Conservation (phyloP, 2,329 filamentous ascomycete species). For the Colletotrichum agaves region DNA sequence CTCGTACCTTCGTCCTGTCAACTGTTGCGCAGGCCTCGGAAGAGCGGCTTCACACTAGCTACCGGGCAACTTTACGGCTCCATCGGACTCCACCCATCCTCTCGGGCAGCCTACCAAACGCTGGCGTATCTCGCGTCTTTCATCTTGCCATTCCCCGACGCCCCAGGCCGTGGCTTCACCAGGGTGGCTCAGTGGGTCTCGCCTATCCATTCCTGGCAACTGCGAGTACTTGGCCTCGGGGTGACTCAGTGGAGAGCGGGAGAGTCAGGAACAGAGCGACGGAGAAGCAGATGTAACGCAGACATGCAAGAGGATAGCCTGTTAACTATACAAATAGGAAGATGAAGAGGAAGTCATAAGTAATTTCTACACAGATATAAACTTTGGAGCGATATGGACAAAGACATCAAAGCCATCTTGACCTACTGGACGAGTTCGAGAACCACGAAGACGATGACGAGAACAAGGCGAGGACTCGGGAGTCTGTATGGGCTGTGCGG, state of each 20-base stretch:
- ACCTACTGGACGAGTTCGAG: background rate
- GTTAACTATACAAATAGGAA: background rate
- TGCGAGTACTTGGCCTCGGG: conserved; percentile 4
- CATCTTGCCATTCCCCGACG: background rate
- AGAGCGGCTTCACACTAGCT: conserved; percentile 15
- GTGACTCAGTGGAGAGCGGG: conserved; percentile 18
- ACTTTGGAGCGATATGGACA: background rate
- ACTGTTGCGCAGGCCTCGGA: background rate
- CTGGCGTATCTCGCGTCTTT: conserved; percentile 14
- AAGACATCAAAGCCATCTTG: background rate
- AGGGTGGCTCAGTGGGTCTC: background rate
- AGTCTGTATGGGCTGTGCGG: conserved; percentile 18
- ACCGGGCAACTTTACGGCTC: conserved; percentile 20
- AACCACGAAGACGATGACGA: background rate
- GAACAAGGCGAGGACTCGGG: conserved; percentile 7
- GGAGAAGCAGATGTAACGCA: conserved; percentile 1
- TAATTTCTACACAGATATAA: background rate
- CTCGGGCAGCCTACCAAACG: conserved; percentile 12
- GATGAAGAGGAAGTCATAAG: background rate
- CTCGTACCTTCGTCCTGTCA: background rate
- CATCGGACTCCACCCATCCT: conserved; percentile 23
- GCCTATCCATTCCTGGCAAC: conserved; percentile 18
- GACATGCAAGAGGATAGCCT: background rate
- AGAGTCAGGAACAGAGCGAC: conserved; percentile 13
- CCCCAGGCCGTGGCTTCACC: background rate